A percentile compares a stretch with the other conserved stretches of the same genome.
Conservation (phyloP, 345 rosid species). For the Gossypioides kirkii region DNA sequence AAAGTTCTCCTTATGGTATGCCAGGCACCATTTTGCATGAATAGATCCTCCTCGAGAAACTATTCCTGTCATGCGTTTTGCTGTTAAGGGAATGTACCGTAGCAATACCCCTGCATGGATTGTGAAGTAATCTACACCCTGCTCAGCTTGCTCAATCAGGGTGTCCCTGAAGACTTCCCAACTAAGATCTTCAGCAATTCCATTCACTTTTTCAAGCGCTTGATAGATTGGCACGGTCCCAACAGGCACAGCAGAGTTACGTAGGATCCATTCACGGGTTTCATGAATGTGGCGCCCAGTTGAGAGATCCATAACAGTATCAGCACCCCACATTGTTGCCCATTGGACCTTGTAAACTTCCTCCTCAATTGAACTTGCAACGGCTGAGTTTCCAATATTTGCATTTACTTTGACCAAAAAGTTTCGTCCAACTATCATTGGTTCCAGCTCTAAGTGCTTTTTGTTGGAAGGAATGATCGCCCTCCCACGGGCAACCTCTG, state of each 20-base stretch:
- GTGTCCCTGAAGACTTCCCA: conserved; percentile 96
- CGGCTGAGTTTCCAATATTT: conserved; percentile 93
- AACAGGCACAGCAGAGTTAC: conserved; percentile 94
- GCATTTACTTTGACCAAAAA: conserved; percentile 98
- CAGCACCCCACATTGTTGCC: conserved; percentile 99
- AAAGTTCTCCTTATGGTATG: conserved; percentile 94
- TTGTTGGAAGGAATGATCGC: conserved; percentile 99
- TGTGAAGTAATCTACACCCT: conserved; percentile 97
- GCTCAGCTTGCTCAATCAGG: conserved; percentile 94
- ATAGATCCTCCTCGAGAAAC: conserved; percentile 98
- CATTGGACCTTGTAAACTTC: conserved; percentile 99
- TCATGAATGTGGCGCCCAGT: conserved; percentile 98
- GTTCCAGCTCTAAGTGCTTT: conserved; percentile 91
- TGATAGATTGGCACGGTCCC: conserved; percentile 98
- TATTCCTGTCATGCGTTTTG: conserved; percentile 94
- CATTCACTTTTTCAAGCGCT: conserved; percentile 93
- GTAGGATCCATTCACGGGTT: conserved; percentile 92
- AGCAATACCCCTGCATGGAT: conserved; percentile 94
- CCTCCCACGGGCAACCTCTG: conserved; percentile 95
- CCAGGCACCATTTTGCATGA: conserved; percentile 97
- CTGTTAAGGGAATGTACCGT: conserved; percentile 88
- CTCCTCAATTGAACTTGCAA: conserved; percentile 94
- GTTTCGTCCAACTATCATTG: conserved; percentile 91
- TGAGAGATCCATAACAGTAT: conserved; percentile 97
- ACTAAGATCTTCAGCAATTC: conserved; percentile 86